A percentile compares a stretch with the other conserved stretches of the same genome.
Evolutionary conservation across 495 filamentous ascomycete genomes (phyloP).

Genomic region (Penicillium canariense): DNA sequence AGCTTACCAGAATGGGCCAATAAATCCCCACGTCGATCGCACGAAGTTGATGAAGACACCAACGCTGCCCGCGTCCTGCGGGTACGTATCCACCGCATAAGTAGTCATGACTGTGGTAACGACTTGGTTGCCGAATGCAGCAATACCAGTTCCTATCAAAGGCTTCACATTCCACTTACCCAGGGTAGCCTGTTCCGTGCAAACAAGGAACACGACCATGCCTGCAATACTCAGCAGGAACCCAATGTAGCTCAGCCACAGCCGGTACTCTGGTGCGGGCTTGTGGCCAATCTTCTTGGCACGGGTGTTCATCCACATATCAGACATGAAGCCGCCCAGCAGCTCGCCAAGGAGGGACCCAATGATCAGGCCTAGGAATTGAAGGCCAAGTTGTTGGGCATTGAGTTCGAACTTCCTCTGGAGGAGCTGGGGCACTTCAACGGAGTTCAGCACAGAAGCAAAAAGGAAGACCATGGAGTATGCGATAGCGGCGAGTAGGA

Average conservation of each 20-base stretch:
- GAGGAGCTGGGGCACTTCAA: conserved; percentile 55
- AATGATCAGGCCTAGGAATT: conserved; percentile 53
- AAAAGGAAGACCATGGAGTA: conserved; percentile 56
- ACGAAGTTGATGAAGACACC: conserved; percentile 58
- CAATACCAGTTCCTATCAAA: conserved; percentile 50
- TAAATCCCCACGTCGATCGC: conserved; percentile 57
- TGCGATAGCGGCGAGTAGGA: conserved; percentile 47
- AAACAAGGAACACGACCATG: conserved; percentile 50
- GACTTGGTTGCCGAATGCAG: conserved; percentile 54
- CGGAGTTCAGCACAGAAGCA: conserved; percentile 44
- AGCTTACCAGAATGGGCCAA: conserved; percentile 56
- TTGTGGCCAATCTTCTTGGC: conserved; percentile 29
- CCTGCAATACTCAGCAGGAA: conserved; percentile 48
- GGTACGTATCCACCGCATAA: conserved; percentile 56
- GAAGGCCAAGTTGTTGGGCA: conserved; percentile 51
- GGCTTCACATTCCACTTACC: conserved; percentile 49
- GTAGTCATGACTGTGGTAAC: conserved; percentile 57
- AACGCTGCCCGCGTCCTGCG: conserved; percentile 46
- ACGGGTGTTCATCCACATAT: conserved; percentile 51
- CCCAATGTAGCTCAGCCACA: conserved; percentile 55
- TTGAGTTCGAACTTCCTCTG: conserved; percentile 51
- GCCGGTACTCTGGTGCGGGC: conserved; percentile 43
- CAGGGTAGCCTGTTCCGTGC: conserved; percentile 37
- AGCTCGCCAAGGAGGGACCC: conserved; percentile 56
- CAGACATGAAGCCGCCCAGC: conserved; percentile 49